phyloP scores from a whole-genome alignment of 305 asterid species.

The Solanum hybrid region DNA sequence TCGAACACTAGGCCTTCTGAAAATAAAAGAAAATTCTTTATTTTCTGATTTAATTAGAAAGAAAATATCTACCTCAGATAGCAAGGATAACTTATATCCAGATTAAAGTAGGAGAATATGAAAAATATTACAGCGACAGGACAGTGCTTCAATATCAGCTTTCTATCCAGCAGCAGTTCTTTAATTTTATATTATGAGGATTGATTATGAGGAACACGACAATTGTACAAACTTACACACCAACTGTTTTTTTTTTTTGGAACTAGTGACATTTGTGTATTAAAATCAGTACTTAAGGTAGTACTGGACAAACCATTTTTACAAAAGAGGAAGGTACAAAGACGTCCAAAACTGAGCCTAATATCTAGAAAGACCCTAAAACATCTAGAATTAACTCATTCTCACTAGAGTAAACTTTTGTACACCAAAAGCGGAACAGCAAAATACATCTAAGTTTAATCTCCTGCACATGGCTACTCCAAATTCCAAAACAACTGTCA shows the following conservation, averaged over 20 bases:
- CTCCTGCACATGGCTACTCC: background rate
- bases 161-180: background rate
- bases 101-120: background rate
- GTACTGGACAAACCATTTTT: background rate
- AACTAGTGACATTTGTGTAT: background rate
- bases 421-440: background rate
- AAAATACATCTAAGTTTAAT: background rate
- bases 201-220: background rate
- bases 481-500: background rate
- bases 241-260: background rate
- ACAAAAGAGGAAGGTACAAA: background rate
- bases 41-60: background rate
- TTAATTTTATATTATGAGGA: background rate
- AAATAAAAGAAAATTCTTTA: background rate
- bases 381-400: background rate
- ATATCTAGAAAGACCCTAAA: background rate
- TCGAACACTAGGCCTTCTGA: background rate
- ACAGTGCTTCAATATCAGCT: background rate
- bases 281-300: background rate
- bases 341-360: background rate
- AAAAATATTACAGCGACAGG: background rate
- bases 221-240: background rate
- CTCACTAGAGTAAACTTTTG: background rate
- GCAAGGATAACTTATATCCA: background rate
- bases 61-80: background rate